phyloP scores from a whole-genome alignment of 202 grass and related monocot species.

The Setaria viridis region DNA sequence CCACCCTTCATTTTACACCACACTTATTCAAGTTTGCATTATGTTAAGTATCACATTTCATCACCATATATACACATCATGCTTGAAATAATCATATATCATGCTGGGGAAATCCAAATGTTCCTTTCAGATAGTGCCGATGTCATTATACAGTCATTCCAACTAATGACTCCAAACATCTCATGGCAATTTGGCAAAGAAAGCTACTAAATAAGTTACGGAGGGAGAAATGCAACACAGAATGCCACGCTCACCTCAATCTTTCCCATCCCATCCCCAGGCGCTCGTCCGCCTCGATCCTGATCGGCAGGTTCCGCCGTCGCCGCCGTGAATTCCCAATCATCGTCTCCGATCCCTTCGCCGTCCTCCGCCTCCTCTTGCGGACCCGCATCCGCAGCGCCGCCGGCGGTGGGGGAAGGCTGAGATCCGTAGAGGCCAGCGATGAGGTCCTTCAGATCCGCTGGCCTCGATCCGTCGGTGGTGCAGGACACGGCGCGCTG shows the following conservation, averaged over 20 bases:
- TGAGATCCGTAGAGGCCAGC: slow-evolving; percentile 58
- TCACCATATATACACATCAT: neutral
- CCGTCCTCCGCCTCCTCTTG: slow-evolving; percentile 13
- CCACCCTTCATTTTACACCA: neutral
- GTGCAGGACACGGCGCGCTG: neutral
- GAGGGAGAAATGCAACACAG: neutral
- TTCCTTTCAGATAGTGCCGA: neutral
- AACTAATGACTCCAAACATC: neutral
- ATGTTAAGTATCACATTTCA: neutral
- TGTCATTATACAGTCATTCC: neutral
- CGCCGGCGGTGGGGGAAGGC: neutral
- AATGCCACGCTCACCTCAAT: slow-evolving; percentile 22
- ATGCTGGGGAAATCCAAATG: too few relatives aligned
- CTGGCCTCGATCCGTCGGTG: slow-evolving; percentile 18
- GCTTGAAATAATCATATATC: neutral
- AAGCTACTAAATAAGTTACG: too few relatives aligned
- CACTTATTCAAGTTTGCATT: neutral
- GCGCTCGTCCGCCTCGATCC: neutral
- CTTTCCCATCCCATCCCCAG: neutral
- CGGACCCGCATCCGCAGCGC: neutral
- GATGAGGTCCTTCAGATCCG: slow-evolving; percentile 70
- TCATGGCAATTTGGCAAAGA: neutral
- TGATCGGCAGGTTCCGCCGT: neutral
- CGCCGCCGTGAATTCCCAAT: slow-evolving; percentile 38
- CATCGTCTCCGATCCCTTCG: slow-evolving; percentile 48